These are phyloP conservation scores for Neurospora tetrasperma DNA, from an alignment of 495 filamentous ascomycete species.

Conservation along the genomic window DNA sequence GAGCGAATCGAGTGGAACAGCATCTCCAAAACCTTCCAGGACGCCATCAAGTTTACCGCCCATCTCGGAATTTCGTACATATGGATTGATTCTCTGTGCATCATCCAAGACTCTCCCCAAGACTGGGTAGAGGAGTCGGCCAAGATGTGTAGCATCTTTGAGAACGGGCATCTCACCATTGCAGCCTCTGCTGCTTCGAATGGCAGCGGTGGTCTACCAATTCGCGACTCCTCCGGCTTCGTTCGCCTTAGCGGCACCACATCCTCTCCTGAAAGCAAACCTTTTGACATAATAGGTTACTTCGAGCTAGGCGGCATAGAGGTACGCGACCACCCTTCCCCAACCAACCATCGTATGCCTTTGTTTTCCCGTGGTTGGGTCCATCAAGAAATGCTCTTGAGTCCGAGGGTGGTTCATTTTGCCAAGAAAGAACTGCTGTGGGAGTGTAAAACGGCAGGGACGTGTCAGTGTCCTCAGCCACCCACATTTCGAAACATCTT, in stretches of 20 bases:
- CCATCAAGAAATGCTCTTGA: conserved; percentile 2
- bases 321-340: background rate
- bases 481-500: background rate
- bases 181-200: conserved; percentile 7
- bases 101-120: conserved; percentile 1
- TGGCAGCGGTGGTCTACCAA: conserved; percentile 1
- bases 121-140: conserved; percentile 7
- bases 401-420: background rate
- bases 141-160: conserved; percentile 10
- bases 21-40: conserved; percentile 18
- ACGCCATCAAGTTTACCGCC: conserved; percentile 17
- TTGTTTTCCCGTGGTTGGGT: conserved; percentile 1
- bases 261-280: background rate
- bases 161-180: conserved; percentile 14
- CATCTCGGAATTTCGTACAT: conserved; percentile 9
- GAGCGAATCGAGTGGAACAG: conserved; percentile 5
- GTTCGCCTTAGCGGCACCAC: background rate
- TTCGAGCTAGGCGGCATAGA: background rate
- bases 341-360: conserved; percentile 1
- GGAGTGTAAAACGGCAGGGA: conserved; percentile 3
- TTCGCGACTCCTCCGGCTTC: background rate
- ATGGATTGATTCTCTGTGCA: conserved; percentile 15
- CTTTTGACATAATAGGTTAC: background rate
- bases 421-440: conserved; percentile 2
- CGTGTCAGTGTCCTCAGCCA: background rate